phyloP scores from a whole-genome alignment of 768 basidiomycete genomes.

The Asterophora lycoperdoides region DNA sequence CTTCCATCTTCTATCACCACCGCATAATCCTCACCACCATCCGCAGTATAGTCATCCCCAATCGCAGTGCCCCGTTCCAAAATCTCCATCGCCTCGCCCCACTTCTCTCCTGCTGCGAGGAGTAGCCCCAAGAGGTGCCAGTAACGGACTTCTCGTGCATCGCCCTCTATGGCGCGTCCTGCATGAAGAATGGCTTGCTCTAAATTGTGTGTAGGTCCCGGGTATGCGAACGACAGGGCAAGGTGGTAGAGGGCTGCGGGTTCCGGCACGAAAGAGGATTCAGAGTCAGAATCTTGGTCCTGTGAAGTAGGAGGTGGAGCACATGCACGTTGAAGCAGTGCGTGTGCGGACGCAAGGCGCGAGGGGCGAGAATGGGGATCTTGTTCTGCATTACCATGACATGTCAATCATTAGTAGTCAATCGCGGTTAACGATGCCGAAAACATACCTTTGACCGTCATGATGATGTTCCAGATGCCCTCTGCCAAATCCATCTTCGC shows the following conservation, averaged over 20 bases:
- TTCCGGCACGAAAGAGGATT: constrained; percentile 42
- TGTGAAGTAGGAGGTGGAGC: neutral
- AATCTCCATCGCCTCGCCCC: constrained; percentile 71
- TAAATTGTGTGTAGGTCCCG: constrained; percentile 61
- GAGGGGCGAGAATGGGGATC: constrained; percentile 57
- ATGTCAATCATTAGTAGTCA: neutral
- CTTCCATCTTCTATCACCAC: constrained; percentile 5
- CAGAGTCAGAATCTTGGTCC: neutral
- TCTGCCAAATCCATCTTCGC: constrained; percentile 64
- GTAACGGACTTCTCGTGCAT: constrained; percentile 59
- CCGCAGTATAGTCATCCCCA: constrained; percentile 22
- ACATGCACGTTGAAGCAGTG: constrained; percentile 42
- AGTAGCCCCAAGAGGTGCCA: constrained; percentile 91
- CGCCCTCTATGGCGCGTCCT: constrained; percentile 67
- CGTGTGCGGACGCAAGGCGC: constrained; percentile 55
- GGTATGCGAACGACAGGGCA: constrained; percentile 67
- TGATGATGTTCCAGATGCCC: constrained; percentile 68
- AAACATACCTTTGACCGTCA: constrained; percentile 62
- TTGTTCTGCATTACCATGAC: constrained; percentile 42
- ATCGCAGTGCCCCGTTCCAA: constrained; percentile 72
- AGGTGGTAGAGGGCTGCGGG: constrained; percentile 72
- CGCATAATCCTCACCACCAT: constrained; percentile 4
- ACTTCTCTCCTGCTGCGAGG: constrained; percentile 74
- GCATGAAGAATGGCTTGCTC: constrained; percentile 65
- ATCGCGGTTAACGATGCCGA: neutral